Evolutionary conservation across 768 basidiomycete genomes (phyloP).

Genomic region (Lactarius vividus): DNA sequence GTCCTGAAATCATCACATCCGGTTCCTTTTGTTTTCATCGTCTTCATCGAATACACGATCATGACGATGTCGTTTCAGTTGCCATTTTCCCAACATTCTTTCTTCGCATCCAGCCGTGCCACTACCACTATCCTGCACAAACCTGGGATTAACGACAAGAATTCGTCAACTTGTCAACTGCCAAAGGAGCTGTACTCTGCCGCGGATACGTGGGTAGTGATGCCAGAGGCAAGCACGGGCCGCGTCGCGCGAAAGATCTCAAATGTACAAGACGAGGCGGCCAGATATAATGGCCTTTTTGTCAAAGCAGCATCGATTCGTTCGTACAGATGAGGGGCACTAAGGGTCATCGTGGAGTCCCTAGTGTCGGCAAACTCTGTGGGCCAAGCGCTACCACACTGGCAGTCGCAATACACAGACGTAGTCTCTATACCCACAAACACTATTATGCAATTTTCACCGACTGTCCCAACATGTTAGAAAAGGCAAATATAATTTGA

Average conservation of each 20-base stretch:
- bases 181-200: too few species aligned
- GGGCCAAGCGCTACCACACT: not conserved
- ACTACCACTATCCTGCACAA: too few species aligned
- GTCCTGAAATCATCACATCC: too few species aligned
- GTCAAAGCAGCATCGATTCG: not conserved
- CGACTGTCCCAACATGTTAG: conserved; percentile 19
- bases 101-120: too few species aligned
- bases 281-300: not conserved
- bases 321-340: not conserved
- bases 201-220: too few species aligned
- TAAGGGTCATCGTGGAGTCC: not conserved
- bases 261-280: not conserved
- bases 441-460: conserved; percentile 28
- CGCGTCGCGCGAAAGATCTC: not conserved
- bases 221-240: too few species aligned
- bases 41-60: too few species aligned
- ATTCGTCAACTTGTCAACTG: too few species aligned
- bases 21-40: too few species aligned
- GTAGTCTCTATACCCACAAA: not conserved
- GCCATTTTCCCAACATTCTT: too few species aligned
- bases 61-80: too few species aligned
- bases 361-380: not conserved
- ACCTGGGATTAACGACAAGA: too few species aligned
- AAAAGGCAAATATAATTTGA: conserved; percentile 17
- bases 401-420: not conserved